Conservation (phyloP, 768 basidiomycete genomes). For the Lactarius evosmus region DNA sequence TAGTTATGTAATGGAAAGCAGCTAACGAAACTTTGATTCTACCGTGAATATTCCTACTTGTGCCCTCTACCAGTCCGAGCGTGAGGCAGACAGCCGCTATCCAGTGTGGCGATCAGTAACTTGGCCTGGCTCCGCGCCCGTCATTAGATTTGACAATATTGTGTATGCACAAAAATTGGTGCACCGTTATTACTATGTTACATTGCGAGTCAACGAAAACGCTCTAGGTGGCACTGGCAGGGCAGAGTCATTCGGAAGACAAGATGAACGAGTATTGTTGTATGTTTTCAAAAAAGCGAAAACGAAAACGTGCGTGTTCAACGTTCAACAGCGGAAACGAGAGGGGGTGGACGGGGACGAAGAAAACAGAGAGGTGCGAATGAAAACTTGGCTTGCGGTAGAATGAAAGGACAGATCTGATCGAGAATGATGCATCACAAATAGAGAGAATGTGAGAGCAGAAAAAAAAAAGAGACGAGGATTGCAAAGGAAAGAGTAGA, state of each 20-base stretch:
- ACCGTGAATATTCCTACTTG: no score
- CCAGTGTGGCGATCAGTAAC: no score
- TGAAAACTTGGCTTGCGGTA: background rate
- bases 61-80: no score
- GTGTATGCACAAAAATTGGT: no score
- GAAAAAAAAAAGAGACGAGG: background rate
- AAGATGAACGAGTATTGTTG: background rate
- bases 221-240: background rate
- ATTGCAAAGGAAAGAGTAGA: background rate
- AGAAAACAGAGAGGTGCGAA: background rate
- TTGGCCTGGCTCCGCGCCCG: no score
- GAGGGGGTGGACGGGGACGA: background rate
- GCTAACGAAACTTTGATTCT: no score
- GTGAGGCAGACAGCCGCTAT: no score
- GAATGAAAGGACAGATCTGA: background rate
- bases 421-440: background rate
- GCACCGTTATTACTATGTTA: no score
- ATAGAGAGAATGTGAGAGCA: background rate
- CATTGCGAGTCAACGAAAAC: no score
- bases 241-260: background rate
- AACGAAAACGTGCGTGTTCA: no score
- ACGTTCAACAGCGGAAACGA: background rate
- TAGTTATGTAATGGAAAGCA: no score
- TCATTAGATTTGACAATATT: no score
- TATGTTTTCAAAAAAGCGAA: background rate